Evolutionary conservation across 352 stramenopile species (phyloP).

Genomic region (Pythium scleroteichum): DNA sequence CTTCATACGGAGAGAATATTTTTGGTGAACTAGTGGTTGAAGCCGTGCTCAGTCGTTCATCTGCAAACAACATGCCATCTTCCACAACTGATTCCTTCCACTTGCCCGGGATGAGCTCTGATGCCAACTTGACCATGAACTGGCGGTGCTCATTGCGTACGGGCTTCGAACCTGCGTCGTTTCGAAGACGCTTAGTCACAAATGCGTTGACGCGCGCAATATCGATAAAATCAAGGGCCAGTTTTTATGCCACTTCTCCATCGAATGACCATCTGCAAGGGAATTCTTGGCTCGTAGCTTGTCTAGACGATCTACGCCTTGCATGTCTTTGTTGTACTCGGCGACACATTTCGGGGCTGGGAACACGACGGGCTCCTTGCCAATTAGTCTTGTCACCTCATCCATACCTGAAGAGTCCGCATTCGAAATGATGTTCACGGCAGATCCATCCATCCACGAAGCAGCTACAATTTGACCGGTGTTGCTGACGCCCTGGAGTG

Average conservation of each 20-base stretch:
- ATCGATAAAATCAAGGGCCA: constrained; percentile 31
- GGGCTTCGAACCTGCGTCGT: neutral
- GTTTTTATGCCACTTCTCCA: constrained; percentile 41
- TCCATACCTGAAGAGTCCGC: constrained; percentile 18
- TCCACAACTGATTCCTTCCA: constrained; percentile 22
- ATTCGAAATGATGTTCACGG: constrained; percentile 33
- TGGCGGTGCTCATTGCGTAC: constrained; percentile 20
- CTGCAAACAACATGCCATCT: constrained; percentile 15
- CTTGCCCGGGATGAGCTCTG: constrained; percentile 27
- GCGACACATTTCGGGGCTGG: constrained; percentile 23
- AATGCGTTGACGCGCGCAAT: constrained; percentile 33
- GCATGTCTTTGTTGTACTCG: constrained; percentile 38
- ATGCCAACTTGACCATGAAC: constrained; percentile 29
- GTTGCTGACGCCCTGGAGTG: constrained; percentile 20
- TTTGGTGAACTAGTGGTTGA: neutral
- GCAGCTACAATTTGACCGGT: constrained; percentile 26
- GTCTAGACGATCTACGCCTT: constrained; percentile 34
- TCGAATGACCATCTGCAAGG: constrained; percentile 26
- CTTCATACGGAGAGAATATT: neutral
- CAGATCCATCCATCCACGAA: constrained; percentile 32
- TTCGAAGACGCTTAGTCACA: constrained; percentile 20
- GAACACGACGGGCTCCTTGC: constrained; percentile 16
- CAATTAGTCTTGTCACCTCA: constrained; percentile 21
- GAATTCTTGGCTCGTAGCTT: constrained; percentile 31
- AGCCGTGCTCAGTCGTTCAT: constrained; percentile 1